Conservation (phyloP, 208 protist species). For the Wallacemonas sp. region DNA sequence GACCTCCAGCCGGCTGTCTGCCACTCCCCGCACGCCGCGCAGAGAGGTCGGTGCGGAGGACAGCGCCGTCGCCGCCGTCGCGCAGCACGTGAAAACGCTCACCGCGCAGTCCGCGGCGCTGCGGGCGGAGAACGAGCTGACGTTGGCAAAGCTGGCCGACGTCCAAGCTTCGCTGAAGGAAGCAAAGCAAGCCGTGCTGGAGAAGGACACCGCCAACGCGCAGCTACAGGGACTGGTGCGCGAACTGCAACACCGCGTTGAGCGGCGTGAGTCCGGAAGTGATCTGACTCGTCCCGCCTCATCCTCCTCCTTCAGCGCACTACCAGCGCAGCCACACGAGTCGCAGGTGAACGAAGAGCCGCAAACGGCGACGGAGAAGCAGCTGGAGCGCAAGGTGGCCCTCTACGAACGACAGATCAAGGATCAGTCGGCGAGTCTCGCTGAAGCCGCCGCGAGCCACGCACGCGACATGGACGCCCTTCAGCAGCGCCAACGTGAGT, state of each 20-base stretch:
- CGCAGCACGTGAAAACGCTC: constrained; percentile 18
- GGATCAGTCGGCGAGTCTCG: constrained; percentile 1
- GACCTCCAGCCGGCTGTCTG: background rate
- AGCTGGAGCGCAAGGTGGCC: background rate
- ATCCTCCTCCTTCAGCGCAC: background rate
- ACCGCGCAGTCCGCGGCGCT: constrained; percentile 21
- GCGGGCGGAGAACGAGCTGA: constrained; percentile 31
- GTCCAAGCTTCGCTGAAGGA: constrained; percentile 1
- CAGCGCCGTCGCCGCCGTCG: background rate
- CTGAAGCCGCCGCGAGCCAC: background rate
- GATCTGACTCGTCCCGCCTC: background rate
- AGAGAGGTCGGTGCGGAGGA: background rate
- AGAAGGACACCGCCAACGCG: background rate
- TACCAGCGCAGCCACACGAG: background rate
- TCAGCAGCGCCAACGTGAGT: background rate
- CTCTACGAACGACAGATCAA: constrained; percentile 11
- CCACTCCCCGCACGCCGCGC: background rate
- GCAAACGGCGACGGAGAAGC: background rate
- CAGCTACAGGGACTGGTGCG: background rate
- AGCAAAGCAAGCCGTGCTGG: background rate
- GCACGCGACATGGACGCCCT: background rate
- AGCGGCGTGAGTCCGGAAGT: background rate
- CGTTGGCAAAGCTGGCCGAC: constrained; percentile 5
- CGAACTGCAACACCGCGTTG: constrained; percentile 7
- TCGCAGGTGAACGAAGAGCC: background rate